Evolutionary conservation across 129 eudicot species (phyloP).

Genomic region (Mikania micrantha): DNA sequence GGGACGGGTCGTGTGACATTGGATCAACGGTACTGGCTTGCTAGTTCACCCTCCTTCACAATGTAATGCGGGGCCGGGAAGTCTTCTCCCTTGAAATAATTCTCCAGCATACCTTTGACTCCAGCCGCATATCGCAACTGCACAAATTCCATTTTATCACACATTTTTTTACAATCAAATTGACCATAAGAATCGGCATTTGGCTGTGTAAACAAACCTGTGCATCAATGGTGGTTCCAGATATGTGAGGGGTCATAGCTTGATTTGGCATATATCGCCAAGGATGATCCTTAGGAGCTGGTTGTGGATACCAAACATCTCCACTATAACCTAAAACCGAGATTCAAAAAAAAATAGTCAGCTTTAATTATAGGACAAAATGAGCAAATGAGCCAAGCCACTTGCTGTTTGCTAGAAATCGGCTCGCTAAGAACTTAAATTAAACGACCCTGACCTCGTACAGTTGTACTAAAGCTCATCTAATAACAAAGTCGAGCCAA

Average conservation of each 20-base stretch:
- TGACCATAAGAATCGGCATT: background rate
- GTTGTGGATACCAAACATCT: conserved; percentile 98
- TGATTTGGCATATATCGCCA: conserved; percentile 99
- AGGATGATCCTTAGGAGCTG: conserved; percentile 99
- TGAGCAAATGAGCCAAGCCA: too few species aligned
- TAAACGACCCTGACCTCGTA: too few species aligned
- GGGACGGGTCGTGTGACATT: background rate
- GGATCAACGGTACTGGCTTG: conserved; percentile 74
- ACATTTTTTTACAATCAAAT: background rate
- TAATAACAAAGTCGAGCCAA: too few species aligned
- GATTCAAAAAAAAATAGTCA: background rate
- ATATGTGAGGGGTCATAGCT: conserved; percentile 98
- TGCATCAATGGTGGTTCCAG: conserved; percentile 97
- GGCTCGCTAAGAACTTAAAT: too few species aligned
- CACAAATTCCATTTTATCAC: background rate
- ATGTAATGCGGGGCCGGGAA: conserved; percentile 80
- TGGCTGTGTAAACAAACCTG: conserved; percentile 39
- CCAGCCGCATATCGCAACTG: conserved; percentile 95
- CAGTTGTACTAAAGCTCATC: too few species aligned
- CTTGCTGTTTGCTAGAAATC: too few species aligned
- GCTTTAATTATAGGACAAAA: background rate
- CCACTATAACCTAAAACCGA: conserved; percentile 74
- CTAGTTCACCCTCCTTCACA: conserved; percentile 97
- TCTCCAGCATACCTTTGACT: conserved; percentile 83
- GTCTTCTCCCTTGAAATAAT: conserved; percentile 95